Evolutionary conservation across 2,329 filamentous ascomycete genomes (phyloP), one percentile per base, ranked within the genome.

Genomic region (Pseudocercospora eumusae): DNA sequence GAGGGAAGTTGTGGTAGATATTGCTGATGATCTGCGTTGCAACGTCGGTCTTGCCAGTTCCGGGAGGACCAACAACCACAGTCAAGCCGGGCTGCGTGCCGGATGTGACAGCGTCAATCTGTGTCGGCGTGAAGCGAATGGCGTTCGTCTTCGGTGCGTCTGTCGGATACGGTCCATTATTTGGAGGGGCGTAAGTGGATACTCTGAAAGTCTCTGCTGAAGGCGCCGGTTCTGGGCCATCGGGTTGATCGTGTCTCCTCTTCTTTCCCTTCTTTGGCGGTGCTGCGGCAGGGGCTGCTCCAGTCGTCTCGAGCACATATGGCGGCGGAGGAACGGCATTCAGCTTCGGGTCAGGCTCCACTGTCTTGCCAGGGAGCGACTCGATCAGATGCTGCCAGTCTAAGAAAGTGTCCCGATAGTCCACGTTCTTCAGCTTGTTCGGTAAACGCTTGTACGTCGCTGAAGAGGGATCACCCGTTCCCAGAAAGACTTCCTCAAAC

Each of bases 1-100:
- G 83, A 7, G 95, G 93, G 74, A 97, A 99, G 77, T 98, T 96
- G 80, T 98, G 93, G 74, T 99, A 99, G 69, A 99, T 90, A 75
- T 98, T 97, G 80, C 91, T 97, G 78, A 99, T 99, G 74, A 98
- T 96, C 76, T 99, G 95, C 4, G 93, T 97, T 53, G 92, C 93
- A 57, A 99, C 95, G 77, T 99, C 95, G n/a, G 95, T 99, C 81
- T 99, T 99, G 65, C 96, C 95, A 6, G 95, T 99, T 59, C 95
- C 95, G 7, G 95, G 95, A 58, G 95, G 95, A 0, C 95, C 95
- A 65, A 99, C 91, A 69, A 99, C 89, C 53, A 99, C 86, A 0
- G 93, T 97, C 56, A 99, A 82, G 20, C 96, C 95, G 36, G 95
- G 93, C 71, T 99, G 96, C 6, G 91, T 93, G 20, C 95, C 95